A percentile compares a stretch with the other conserved stretches of the same genome.
phyloP scores from a whole-genome alignment of 2,329 filamentous ascomycete species.

The Talaromyces albobiverticillius region DNA sequence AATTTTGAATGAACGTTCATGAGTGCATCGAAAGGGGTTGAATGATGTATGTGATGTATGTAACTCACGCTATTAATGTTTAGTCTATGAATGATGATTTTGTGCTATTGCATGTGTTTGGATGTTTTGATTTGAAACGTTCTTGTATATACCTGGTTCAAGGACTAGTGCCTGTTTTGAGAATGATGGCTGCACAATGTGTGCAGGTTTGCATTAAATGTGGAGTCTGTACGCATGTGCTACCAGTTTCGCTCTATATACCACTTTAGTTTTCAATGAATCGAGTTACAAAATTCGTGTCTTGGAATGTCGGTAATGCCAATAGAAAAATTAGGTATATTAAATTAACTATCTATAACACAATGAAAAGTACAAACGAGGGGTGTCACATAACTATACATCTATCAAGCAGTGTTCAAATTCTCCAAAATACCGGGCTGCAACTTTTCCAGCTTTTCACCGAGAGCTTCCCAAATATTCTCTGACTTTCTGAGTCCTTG shows the following conservation, averaged over 20 bases:
- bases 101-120: background rate
- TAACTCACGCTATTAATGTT: slow-evolving; percentile 8
- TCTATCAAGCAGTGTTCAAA: background rate
- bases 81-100: slow-evolving; percentile 13
- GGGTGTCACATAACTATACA: no score
- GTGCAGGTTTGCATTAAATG: no score
- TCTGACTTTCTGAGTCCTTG: background rate
- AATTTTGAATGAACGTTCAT: background rate
- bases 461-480: slow-evolving; percentile 2
- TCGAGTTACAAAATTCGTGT: no score
- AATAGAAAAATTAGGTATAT: no score
- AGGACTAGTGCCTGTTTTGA: no score
- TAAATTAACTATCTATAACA: background rate
- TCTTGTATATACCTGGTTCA: no score
- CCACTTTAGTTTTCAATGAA: no score
- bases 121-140: background rate
- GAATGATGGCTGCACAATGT: no score
- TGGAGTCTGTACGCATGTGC: no score
- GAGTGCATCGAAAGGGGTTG: background rate
- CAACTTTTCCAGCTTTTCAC: background rate
- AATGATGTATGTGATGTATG: background rate
- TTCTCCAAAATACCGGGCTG: slow-evolving; percentile 1
- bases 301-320: no score
- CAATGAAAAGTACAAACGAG: background rate
- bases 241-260: no score